Base-by-base conservation (phyloP, 305 asterid species). In the Nicotiana rustica region DNA sequence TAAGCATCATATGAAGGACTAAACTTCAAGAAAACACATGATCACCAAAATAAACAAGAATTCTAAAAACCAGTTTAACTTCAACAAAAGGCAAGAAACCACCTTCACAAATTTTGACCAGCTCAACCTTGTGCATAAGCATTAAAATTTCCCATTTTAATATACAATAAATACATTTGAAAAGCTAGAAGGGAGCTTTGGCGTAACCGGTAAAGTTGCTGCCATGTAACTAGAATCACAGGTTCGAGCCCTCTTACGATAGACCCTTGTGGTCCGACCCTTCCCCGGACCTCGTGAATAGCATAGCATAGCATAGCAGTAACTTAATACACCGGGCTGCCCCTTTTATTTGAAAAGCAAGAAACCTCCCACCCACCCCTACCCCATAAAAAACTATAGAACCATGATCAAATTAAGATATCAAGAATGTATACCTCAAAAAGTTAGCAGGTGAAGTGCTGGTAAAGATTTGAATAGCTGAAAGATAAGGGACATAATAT, bases 381-480 rank as follows among this genome's bases (percentile, higher is more conserved):
- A 17, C 25, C 3, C 61, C 79, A 7, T 3, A 73, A 47, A 19
- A 25, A 49, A 73, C 21, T 73, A 6, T 73, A 73, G 41, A 25
- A 4, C 18, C 21, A 49, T 49, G 64, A 79, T 79, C 70, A 78
- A 77, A 61, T 59, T 41, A 56, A 78, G 57, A 61, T n/a, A 38
- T 18, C 82, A 21, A 78, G 5, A 79, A 49, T 44, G 67, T 61
- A 56, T 90, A 96, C 99, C 98, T 94, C 80, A 91, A 89, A 88
- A 91, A 86, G 85, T 85, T 89, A 15, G 81, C 87, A 78, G 97
- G 89, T 5, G 98, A 91, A 88, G 67, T 89, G 89, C 92, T 89
- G 88, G 97, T 94, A 88, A 93, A 94, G 84, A 80, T 80, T 80
- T 80, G 83, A 80, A 80, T 68, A 8, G 83, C 83, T 36, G 83